Base-by-base conservation (phyloP, 768 basidiomycete species). In the Tulasnella calospora region DNA sequence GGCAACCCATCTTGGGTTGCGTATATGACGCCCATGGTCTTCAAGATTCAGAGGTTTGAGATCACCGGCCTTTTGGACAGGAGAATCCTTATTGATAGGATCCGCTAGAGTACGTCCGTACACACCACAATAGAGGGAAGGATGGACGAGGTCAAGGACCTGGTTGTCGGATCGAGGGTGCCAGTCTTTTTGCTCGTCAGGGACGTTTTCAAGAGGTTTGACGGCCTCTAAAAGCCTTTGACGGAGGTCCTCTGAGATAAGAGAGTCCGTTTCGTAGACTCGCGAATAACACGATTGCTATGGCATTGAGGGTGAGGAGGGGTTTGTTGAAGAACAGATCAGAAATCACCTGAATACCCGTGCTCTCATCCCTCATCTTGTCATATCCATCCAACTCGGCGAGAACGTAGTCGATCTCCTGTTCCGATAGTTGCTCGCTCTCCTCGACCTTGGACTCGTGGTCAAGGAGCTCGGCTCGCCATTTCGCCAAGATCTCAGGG, bases 131-230 rank as follows among this genome's bases (percentile, higher is more conserved):
- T 83, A 88, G 0, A 87, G 83, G 0, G 83, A 83, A 6, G 84
- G 87, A 73, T 88, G 86, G 0, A 88, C 85, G 33, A 88, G 83
- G 78, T 88, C 87, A 55, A 86, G 84, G 0, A 88, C 87, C 72
- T 85, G 85, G 7, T 83, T 81, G 79, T 87, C 83, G 0, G 86
- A 86, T 3, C 84, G 83, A 7, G 87, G 87, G 79, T 88, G 87
- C 87, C 87, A 88, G 80, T 88, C 87, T 55, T 84, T 85, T 74
- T 83, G 36, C 0, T 82, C 81, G 6, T 84, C 85, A 0, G 85
- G 84, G 7, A 86, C 82, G 69, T 83, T 80, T 79, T 88, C 86
- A 44, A 88, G 85, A 8, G 75, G 35, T 7, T 61, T 76, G n/a
- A 83, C 81, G 21, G 81, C 84, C 7, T 80, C 51, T 17, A 83